Evolutionary conservation across 257 asterid species (phyloP).

Genomic region (Fraxinus anomala): DNA sequence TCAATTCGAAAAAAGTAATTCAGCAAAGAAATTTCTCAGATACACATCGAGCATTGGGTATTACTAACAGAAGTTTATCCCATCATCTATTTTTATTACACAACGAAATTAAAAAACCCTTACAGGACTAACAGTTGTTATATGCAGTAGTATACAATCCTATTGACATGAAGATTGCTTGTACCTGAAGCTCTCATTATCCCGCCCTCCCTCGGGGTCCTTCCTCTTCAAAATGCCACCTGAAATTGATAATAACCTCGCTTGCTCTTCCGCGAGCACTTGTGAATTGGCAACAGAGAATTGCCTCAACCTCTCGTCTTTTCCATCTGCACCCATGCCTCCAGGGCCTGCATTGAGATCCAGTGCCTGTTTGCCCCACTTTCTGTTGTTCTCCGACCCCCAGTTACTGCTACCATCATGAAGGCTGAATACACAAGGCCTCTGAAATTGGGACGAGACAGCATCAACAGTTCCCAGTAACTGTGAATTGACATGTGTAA

Average conservation of each 20-base stretch:
- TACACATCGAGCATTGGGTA: neutral
- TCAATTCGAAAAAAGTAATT: neutral
- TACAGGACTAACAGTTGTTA: slow-evolving; percentile 26
- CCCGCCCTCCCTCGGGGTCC: slow-evolving; percentile 89
- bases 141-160: slow-evolving; percentile 20
- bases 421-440: slow-evolving; percentile 54
- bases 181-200: slow-evolving; percentile 60
- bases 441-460: slow-evolving; percentile 58
- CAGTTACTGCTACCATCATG: slow-evolving; percentile 34
- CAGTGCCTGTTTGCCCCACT: slow-evolving; percentile 57
- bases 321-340: slow-evolving; percentile 48
- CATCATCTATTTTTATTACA: slow-evolving; percentile 11
- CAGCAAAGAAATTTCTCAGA: neutral
- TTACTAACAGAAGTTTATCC: neutral
- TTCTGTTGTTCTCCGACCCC: slow-evolving; percentile 40
- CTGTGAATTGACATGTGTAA: slow-evolving; percentile 56
- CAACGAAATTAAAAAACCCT: slow-evolving; percentile 27
- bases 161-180: slow-evolving; percentile 79
- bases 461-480: slow-evolving; percentile 60
- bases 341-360: slow-evolving; percentile 94
- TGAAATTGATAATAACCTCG: slow-evolving; percentile 36
- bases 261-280: slow-evolving; percentile 59
- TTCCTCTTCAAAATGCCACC: slow-evolving; percentile 61
- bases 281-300: no score
- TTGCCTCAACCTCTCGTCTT: slow-evolving; percentile 40